A percentile compares a stretch with the other conserved stretches of the same genome.
These are phyloP conservation scores for Clarireedia sp. DNA, from an alignment of 2,329 filamentous ascomycete genomes.

Conservation along the genomic window DNA sequence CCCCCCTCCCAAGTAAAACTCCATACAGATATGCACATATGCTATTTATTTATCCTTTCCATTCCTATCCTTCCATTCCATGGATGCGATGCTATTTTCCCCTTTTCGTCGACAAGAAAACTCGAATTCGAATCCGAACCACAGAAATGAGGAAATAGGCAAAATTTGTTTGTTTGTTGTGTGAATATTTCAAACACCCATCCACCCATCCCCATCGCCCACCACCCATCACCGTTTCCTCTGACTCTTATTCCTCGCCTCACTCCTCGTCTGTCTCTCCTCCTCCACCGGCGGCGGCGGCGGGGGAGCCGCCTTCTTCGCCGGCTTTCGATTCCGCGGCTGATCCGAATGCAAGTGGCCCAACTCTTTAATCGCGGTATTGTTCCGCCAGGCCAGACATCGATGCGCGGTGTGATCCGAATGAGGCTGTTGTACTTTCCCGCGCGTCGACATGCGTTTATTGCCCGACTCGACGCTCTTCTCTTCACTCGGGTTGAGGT, in stretches of 20 bases:
- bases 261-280: slow-evolving; percentile 34
- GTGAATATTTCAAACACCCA: neutral
- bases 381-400: slow-evolving; percentile 60
- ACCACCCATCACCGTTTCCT: slow-evolving; percentile 8
- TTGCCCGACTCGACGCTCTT: slow-evolving; percentile 39
- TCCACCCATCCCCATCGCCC: too few species aligned
- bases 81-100: neutral
- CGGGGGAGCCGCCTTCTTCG: slow-evolving; percentile 21
- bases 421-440: slow-evolving; percentile 40
- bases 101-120: neutral
- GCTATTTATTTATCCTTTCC: neutral
- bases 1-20: too few species aligned
- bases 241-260: slow-evolving; percentile 23
- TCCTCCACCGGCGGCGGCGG: slow-evolving; percentile 16
- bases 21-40: too few species aligned
- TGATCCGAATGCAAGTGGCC: slow-evolving; percentile 55
- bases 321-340: slow-evolving; percentile 35
- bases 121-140: neutral
- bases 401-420: slow-evolving; percentile 45
- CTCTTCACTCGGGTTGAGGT: slow-evolving; percentile 49
- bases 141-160: too few species aligned
- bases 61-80: neutral
- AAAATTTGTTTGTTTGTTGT: neutral
- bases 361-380: slow-evolving; percentile 47
- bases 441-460: slow-evolving; percentile 52